phyloP scores from a whole-genome alignment of 495 filamentous ascomycete genomes.

The Polyplosphaeria fusca region DNA sequence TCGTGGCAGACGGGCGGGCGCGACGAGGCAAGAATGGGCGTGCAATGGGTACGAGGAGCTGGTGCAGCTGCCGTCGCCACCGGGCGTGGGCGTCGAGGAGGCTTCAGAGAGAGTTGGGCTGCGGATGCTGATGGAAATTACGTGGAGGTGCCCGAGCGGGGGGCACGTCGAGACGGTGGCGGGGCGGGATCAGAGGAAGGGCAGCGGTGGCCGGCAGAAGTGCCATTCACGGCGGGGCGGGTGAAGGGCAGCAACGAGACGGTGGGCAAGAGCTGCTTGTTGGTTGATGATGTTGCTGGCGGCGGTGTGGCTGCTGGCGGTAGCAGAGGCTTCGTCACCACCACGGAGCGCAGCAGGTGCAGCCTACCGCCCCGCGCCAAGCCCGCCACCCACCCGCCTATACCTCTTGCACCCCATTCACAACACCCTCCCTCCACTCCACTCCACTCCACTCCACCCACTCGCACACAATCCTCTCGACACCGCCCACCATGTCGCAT shows the following conservation, averaged over 20 bases:
- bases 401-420: not conserved
- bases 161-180: not conserved
- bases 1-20: conserved; percentile 10
- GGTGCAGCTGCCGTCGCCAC: conserved; percentile 5
- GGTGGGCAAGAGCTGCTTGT: too few relatives aligned
- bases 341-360: conserved; percentile 1
- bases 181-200: not conserved
- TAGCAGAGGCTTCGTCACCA: conserved; percentile 11
- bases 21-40: not conserved
- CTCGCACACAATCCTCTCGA: not conserved
- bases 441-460: not conserved
- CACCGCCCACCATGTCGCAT: conserved; percentile 27
- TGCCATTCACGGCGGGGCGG: too few relatives aligned
- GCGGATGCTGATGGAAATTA: conserved; percentile 12
- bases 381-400: not conserved
- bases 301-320: not conserved
- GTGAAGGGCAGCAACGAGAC: too few relatives aligned
- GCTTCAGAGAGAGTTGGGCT: conserved; percentile 5
- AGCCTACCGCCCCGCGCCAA: conserved; percentile 4
- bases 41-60: conserved; percentile 26
- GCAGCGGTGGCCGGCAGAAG: not conserved
- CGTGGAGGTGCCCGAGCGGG: conserved; percentile 14
- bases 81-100: conserved; percentile 4
- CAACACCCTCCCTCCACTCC: not conserved
- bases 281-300: too few relatives aligned